These are phyloP conservation scores for Trichoderma koningii DNA, from an alignment of 2,329 filamentous ascomycete genomes.

Conservation along the genomic window DNA sequence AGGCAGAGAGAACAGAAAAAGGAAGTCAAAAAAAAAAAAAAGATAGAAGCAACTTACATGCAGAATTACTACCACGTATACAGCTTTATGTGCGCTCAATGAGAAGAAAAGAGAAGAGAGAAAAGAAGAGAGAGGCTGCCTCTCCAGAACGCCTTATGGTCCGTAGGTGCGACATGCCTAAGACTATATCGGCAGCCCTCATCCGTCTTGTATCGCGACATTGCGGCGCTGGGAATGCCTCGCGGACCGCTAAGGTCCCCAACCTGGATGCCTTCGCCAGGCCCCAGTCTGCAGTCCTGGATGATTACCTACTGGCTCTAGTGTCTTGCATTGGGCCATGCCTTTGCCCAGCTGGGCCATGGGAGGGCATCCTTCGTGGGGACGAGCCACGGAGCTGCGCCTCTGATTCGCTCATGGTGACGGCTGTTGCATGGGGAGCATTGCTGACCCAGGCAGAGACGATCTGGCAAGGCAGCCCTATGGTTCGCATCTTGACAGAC, in stretches of 20 bases:
- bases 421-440: constrained; percentile 37
- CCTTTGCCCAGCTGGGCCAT: constrained; percentile 15
- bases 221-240: constrained; percentile 21
- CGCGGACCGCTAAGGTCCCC: background rate
- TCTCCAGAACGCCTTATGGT: constrained; percentile 15
- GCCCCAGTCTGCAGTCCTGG: constrained; percentile 6
- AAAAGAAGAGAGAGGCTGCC: constrained; percentile 19
- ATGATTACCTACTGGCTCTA: constrained; percentile 19
- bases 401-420: constrained; percentile 38
- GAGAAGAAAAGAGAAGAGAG: background rate
- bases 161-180: constrained; percentile 11
- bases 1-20: background rate
- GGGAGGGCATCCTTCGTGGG: constrained; percentile 25
- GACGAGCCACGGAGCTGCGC: background rate
- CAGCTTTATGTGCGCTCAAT: background rate
- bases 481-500: constrained; percentile 24
- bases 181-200: background rate
- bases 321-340: constrained; percentile 18
- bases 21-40: too few relatives aligned
- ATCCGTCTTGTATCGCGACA: background rate
- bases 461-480: constrained; percentile 30
- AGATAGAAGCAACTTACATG: constrained; percentile 1
- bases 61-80: background rate
- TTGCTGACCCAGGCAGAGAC: constrained; percentile 35
- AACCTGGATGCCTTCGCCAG: constrained; percentile 9